A percentile compares a stretch with the other conserved stretches of the same genome.
Conservation (phyloP, 768 basidiomycete species). For the Mycena albidolilacea region DNA sequence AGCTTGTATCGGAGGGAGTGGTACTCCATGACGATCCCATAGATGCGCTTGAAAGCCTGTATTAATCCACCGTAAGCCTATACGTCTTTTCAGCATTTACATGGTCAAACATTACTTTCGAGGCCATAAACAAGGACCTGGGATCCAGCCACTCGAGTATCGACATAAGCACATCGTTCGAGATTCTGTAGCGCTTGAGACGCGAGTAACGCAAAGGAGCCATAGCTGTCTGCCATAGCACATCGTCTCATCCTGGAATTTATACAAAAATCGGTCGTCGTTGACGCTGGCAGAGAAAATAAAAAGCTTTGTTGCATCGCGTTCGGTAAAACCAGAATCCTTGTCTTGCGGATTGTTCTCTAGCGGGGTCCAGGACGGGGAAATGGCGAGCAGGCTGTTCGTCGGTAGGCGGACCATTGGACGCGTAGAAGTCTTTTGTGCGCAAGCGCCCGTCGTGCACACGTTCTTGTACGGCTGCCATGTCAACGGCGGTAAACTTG, state of each 20-base stretch:
- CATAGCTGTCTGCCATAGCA: conserved; percentile 55
- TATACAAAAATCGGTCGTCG: conserved; percentile 62
- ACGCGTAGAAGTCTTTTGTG: conserved; percentile 64
- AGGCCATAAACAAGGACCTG: conserved; percentile 61
- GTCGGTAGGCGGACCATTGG: conserved; percentile 68
- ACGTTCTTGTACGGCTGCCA: conserved; percentile 63
- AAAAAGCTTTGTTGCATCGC: conserved; percentile 32
- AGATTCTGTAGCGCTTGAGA: conserved; percentile 63
- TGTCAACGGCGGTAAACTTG: conserved; percentile 67
- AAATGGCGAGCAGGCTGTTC: conserved; percentile 57
- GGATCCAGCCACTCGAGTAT: conserved; percentile 67
- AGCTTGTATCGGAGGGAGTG: conserved; percentile 65
- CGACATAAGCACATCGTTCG: conserved; percentile 66
- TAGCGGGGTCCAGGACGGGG: conserved; percentile 57
- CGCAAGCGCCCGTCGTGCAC: conserved; percentile 52
- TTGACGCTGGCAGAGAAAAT: conserved; percentile 29
- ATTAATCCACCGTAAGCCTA: conserved; percentile 19
- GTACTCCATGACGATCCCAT: conserved; percentile 61
- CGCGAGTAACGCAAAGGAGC: conserved; percentile 60
- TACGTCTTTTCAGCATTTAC: neutral
- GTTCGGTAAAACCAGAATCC: conserved; percentile 52
- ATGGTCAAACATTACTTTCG: conserved; percentile 54
- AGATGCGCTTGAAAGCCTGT: conserved; percentile 64
- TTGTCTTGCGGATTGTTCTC: conserved; percentile 54
- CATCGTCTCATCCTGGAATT: conserved; percentile 55